These are phyloP conservation scores for Sphaerulina vaccinii DNA, from an alignment of 2,329 filamentous ascomycete species.

Conservation along the genomic window DNA sequence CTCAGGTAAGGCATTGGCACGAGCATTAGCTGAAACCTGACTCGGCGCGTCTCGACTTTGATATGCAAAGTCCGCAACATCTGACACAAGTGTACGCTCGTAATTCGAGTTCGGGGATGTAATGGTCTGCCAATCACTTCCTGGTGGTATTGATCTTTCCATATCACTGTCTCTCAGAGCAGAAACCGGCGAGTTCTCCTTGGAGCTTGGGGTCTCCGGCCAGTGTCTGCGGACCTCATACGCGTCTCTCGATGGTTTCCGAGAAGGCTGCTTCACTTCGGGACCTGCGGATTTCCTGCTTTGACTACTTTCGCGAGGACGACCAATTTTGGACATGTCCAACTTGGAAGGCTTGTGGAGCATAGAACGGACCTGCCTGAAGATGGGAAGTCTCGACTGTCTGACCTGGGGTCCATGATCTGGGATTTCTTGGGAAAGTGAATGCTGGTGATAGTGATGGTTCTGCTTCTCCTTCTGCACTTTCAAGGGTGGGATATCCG, in stretches of 20 bases:
- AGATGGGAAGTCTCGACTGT: constrained; percentile 33
- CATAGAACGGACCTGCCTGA: constrained; percentile 37
- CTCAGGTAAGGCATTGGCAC: constrained; percentile 8
- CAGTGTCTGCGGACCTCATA: constrained; percentile 11
- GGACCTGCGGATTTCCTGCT: not conserved
- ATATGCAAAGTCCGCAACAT: constrained; percentile 19
- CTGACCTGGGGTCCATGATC: constrained; percentile 29
- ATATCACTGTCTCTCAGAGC: constrained; percentile 28
- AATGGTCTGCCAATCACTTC: constrained; percentile 12
- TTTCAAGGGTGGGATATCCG: constrained; percentile 24
- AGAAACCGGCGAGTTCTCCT: constrained; percentile 13
- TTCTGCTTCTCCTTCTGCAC: constrained; percentile 24
- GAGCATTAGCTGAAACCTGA: constrained; percentile 15
- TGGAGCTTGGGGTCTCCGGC: constrained; percentile 7
- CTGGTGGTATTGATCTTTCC: constrained; percentile 14
- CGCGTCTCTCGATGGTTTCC: constrained; percentile 14
- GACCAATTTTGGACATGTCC: constrained; percentile 23
- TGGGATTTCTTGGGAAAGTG: constrained; percentile 21
- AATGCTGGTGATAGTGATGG: constrained; percentile 22
- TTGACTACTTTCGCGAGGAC: constrained; percentile 22
- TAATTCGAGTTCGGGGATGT: too few species aligned
- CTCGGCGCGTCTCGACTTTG: not conserved
- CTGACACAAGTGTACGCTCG: constrained; percentile 27
- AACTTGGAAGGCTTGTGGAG: constrained; percentile 32
- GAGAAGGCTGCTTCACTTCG: constrained; percentile 6